Conservation (phyloP, 2,329 filamentous ascomycete species). For the Colletotrichum sp. region DNA sequence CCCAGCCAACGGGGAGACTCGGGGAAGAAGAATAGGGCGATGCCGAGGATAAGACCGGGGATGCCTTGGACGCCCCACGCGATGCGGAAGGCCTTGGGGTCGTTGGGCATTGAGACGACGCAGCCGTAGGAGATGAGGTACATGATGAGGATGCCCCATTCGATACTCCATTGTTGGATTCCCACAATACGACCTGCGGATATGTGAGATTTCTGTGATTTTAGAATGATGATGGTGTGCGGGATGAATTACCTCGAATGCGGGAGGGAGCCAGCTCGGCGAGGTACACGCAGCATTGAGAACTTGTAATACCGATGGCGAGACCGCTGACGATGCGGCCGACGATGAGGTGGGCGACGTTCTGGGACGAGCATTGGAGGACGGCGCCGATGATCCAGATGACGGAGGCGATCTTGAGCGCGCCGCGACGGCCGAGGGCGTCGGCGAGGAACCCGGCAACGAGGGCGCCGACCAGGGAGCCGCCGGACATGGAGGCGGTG, state of each 20-base stretch:
- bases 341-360: constrained; percentile 59
- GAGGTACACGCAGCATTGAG: constrained; percentile 72
- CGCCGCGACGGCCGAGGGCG: constrained; percentile 49
- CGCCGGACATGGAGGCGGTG: constrained; percentile 55
- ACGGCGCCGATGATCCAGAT: constrained; percentile 64
- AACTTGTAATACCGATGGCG: constrained; percentile 70
- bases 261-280: constrained; percentile 66
- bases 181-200: constrained; percentile 66
- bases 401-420: constrained; percentile 49
- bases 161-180: constrained; percentile 77
- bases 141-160: constrained; percentile 71
- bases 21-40: constrained; percentile 23
- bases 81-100: constrained; percentile 66
- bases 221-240: rapidly evolving
- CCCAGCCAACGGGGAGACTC: constrained; percentile 19
- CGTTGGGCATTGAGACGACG: constrained; percentile 56
- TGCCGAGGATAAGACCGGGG: constrained; percentile 26
- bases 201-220: neutral
- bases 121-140: constrained; percentile 72
- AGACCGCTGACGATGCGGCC: constrained; percentile 68
- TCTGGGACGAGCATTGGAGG: constrained; percentile 63
- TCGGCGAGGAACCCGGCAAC: constrained; percentile 55
- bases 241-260: constrained; percentile 38
- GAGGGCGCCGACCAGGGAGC: constrained; percentile 55
- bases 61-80: constrained; percentile 27